Evolutionary conservation across 148 eudicot genomes (phyloP), one percentile per base, ranked within the genome.

Genomic region (Persicaria maculosa): DNA sequence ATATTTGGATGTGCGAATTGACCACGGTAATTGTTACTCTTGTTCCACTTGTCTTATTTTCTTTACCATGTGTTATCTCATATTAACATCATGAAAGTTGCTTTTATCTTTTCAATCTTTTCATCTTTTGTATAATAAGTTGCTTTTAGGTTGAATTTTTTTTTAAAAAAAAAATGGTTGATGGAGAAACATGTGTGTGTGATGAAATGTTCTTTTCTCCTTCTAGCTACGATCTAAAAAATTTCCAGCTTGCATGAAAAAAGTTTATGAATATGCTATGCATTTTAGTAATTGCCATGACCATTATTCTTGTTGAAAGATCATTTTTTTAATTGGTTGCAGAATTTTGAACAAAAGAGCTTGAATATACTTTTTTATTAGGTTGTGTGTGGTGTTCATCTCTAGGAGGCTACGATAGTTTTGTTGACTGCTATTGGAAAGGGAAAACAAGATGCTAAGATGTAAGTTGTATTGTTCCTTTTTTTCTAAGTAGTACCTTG

Each of bases 371-470:
- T n/a, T n/a, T n/a, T n/a, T n/a, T n/a, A n/a, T n/a, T n/a, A n/a
- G n/a, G n/a, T n/a, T n/a, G n/a, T n/a, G n/a, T n/a, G n/a, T n/a
- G n/a, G n/a, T n/a, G n/a, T n/a, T n/a, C n/a, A n/a, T n/a, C n/a
- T n/a, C n/a, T n/a, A n/a, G n/a, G n/a, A n/a, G n/a, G n/a, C n/a
- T n/a, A n/a, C n/a, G n/a, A n/a, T n/a, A n/a, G n/a, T n/a, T n/a
- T n/a, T n/a, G n/a, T n/a, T n/a, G n/a, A n/a, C 98, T 80, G 93
- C 98, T 1, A 92, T 95, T 77, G 98, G 98, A 44, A 95, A 95
- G 80, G 98, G 98, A 20, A 95, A 89, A 81, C 98, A 92, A 80
- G 98, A 97, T 79, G 98, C 97, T 67, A 95, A 95, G 78, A 95
- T 97, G 98, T 95, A 86, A 90, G 96, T 80, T 25, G 4, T 52